Percentiles rank a stretch among this genome's conserved stretches.
Conservation (phyloP, 1,284 basidiomycete species). For the Phlebopus sp. region DNA sequence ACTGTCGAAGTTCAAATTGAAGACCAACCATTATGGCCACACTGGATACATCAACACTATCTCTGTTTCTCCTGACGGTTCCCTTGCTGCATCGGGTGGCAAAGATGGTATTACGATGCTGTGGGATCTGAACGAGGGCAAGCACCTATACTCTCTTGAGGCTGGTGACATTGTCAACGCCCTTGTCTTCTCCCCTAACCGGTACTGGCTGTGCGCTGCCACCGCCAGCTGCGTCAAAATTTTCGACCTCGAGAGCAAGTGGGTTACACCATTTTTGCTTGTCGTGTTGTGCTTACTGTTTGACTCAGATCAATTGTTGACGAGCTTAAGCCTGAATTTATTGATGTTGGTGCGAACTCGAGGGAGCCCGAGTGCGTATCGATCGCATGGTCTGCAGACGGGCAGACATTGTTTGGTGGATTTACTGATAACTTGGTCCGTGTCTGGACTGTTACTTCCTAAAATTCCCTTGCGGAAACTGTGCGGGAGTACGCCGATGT, state of each 20-base stretch:
- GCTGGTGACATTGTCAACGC: constrained; percentile 99
- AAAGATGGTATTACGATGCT: constrained; percentile 99
- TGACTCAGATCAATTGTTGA: constrained; percentile 88
- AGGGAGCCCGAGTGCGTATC: constrained; percentile 95
- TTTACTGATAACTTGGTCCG: constrained; percentile 91
- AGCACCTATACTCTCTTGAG: constrained; percentile 99
- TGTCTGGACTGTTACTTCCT: constrained; percentile 87
- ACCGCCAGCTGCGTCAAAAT: constrained; percentile 99
- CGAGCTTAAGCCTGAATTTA: constrained; percentile 94
- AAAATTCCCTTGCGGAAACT: constrained; percentile 38
- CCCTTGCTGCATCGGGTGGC: constrained; percentile 97
- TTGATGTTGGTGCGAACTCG: constrained; percentile 74
- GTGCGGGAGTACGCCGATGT: constrained; percentile 21
- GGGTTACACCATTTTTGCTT: constrained; percentile 34
- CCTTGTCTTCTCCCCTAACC: constrained; percentile 98
- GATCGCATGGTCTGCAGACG: constrained; percentile 98
- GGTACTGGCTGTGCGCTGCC: constrained; percentile 99
- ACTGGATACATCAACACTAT: constrained; percentile 99
- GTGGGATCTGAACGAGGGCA: constrained; percentile 99
- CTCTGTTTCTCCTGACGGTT: constrained; percentile 98
- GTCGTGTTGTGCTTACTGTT: constrained; percentile 11
- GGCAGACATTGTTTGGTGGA: constrained; percentile 95
- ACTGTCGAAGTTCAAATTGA: constrained; percentile 99
- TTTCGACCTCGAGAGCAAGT: constrained; percentile 98
- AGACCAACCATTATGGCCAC: constrained; percentile 99